Conservation (phyloP, 768 basidiomycete genomes). For the Aureoboletus auriporus region DNA sequence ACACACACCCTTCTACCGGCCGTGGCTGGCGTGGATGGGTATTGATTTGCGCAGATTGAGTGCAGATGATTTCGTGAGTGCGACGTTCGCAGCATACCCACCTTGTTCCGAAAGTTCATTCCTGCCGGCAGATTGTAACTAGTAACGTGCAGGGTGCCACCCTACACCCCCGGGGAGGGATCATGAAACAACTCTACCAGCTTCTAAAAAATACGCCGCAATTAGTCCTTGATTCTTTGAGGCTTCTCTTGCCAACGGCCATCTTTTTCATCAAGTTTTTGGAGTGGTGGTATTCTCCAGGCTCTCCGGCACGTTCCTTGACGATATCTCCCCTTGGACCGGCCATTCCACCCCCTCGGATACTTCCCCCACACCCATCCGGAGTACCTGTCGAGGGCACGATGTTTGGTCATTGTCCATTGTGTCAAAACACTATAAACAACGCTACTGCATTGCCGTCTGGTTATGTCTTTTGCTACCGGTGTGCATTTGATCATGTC, state of each 20-base stretch:
- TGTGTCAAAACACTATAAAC: slow-evolving; percentile 67
- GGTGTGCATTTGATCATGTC: slow-evolving; percentile 82
- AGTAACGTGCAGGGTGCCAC: slow-evolving; percentile 12
- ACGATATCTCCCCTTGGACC: slow-evolving; percentile 60
- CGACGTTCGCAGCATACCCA: background rate
- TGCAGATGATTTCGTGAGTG: slow-evolving; percentile 71
- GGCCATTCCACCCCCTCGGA: slow-evolving; percentile 70
- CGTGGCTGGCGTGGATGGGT: slow-evolving; percentile 87
- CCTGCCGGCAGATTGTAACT: slow-evolving; percentile 13
- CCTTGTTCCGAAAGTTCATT: slow-evolving; percentile 1
- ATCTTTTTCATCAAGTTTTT: slow-evolving; percentile 96
- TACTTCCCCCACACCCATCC: slow-evolving; percentile 70
- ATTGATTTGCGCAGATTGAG: slow-evolving; percentile 78
- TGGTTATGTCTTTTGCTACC: slow-evolving; percentile 94
- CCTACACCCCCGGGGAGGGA: slow-evolving; percentile 30
- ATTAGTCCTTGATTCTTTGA: slow-evolving; percentile 70
- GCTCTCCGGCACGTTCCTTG: slow-evolving; percentile 77
- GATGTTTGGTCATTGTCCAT: slow-evolving; percentile 79
- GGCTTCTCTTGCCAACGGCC: slow-evolving; percentile 75
- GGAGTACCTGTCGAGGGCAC: slow-evolving; percentile 60
- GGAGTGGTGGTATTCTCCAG: slow-evolving; percentile 99
- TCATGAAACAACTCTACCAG: slow-evolving; percentile 42
- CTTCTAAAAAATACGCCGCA: slow-evolving; percentile 53
- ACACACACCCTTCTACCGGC: slow-evolving; percentile 78
- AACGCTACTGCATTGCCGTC: slow-evolving; percentile 90